A percentile compares a stretch with the other conserved stretches of the same genome.
phyloP scores from a whole-genome alignment of 2,329 filamentous ascomycete genomes.

The Arthroderma sp. region DNA sequence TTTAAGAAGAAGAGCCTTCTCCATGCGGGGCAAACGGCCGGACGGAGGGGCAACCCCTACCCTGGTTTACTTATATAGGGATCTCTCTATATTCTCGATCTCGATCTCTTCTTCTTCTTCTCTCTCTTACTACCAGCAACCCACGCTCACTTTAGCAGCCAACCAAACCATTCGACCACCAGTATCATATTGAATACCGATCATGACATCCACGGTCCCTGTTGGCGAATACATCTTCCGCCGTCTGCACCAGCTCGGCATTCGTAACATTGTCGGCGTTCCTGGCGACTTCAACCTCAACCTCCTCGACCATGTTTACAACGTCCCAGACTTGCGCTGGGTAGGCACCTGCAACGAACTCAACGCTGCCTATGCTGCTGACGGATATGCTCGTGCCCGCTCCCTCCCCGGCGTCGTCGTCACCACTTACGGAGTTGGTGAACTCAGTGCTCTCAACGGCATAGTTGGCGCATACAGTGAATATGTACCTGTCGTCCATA shows the following conservation, averaged over 20 bases:
- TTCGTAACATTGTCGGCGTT: constrained; percentile 14
- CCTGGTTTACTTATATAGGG: not conserved
- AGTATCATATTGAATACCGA: not conserved
- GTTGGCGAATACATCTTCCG: constrained; percentile 15
- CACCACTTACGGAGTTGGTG: constrained; percentile 51
- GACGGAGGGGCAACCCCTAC: not conserved
- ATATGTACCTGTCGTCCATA: constrained; percentile 48
- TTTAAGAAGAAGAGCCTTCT: too few relatives aligned
- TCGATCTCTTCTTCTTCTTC: not conserved
- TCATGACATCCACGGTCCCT: constrained; percentile 6
- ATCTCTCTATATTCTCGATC: not conserved
- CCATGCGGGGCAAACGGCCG: not conserved
- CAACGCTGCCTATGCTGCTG: constrained; percentile 35
- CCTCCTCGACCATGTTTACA: constrained; percentile 16
- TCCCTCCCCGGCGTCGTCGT: constrained; percentile 35
- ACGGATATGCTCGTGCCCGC: constrained; percentile 47
- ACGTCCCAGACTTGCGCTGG: constrained; percentile 27
- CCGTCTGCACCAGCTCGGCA: constrained; percentile 12
- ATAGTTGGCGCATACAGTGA: constrained; percentile 43
- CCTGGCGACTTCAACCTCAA: constrained; percentile 15
- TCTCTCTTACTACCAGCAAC: not conserved
- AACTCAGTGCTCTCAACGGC: constrained; percentile 30
- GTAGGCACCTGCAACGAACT: constrained; percentile 48
- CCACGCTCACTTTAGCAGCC: not conserved
- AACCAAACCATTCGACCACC: not conserved